A percentile compares a stretch with the other conserved stretches of the same genome.
Conservation (phyloP, 768 basidiomycete genomes). For the Serpula lacrymans region DNA sequence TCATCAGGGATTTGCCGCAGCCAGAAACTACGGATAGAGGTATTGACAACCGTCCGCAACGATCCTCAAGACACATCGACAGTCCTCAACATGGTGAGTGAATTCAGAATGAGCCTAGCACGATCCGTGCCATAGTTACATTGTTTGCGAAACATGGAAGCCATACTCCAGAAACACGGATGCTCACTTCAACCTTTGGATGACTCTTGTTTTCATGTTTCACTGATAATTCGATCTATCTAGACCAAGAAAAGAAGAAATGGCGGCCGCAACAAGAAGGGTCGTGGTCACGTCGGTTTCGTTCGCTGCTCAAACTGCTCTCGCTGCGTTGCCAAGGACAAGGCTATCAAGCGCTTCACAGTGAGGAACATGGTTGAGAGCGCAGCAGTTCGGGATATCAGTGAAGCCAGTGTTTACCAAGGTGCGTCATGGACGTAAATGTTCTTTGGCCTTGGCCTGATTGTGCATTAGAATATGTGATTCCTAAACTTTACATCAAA, state of each 20-base stretch:
- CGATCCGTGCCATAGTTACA: neutral
- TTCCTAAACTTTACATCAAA: slow-evolving; percentile 98
- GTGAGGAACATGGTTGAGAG: slow-evolving; percentile 99
- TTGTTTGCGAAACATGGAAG: neutral
- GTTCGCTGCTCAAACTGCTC: slow-evolving; percentile 99
- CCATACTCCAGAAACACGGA: slow-evolving; percentile 8
- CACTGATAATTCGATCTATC: slow-evolving; percentile 11
- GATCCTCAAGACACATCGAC: slow-evolving; percentile 18
- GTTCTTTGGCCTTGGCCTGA: neutral
- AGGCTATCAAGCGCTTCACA: slow-evolving; percentile 99
- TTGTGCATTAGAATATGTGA: slow-evolving; percentile 78
- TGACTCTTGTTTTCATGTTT: neutral
- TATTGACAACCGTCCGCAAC: slow-evolving; percentile 13
- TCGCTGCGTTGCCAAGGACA: slow-evolving; percentile 96
- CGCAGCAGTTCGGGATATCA: slow-evolving; percentile 95
- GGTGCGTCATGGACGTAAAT: slow-evolving; percentile 47
- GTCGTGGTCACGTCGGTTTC: slow-evolving; percentile 92
- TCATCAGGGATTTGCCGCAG: slow-evolving; percentile 16
- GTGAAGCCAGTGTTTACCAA: slow-evolving; percentile 89
- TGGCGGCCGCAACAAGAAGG: slow-evolving; percentile 98
- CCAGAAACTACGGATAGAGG: slow-evolving; percentile 2
- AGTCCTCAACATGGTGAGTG: slow-evolving; percentile 28
- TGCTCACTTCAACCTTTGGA: neutral
- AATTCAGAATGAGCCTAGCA: neutral
- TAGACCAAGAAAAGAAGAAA: slow-evolving; percentile 99